These are phyloP conservation scores for Trichoderma erinaceum DNA, from an alignment of 495 filamentous ascomycete species.

Conservation along the genomic window DNA sequence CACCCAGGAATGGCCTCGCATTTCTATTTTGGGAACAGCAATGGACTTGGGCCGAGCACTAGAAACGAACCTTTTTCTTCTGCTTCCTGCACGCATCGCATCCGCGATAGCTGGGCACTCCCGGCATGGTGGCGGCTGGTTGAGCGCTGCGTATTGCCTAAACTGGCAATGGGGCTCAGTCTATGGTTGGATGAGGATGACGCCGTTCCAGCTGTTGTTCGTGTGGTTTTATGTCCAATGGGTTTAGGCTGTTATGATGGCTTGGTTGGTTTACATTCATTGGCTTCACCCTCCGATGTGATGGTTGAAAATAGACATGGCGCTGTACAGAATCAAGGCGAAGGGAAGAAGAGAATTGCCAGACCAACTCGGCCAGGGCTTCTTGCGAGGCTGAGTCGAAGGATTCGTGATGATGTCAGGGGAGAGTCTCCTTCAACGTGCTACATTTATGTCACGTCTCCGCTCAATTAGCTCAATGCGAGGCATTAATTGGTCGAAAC, in stretches of 20 bases:
- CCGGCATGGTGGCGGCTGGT: slow-evolving; percentile 36
- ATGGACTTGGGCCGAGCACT: neutral
- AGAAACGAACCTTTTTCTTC: slow-evolving; percentile 47
- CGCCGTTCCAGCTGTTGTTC: neutral
- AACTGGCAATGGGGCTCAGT: neutral
- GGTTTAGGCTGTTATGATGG: neutral
- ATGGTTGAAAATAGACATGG: too few relatives aligned
- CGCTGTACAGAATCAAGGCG: too few relatives aligned
- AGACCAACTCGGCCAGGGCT: neutral
- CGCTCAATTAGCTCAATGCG: neutral
- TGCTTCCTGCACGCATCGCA: slow-evolving; percentile 47
- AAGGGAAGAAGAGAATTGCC: too few relatives aligned
- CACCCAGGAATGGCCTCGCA: neutral
- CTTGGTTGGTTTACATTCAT: neutral
- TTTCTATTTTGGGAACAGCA: neutral
- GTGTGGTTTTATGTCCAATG: neutral
- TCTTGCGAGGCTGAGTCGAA: neutral
- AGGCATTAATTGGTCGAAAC: neutral
- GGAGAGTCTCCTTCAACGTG: neutral
- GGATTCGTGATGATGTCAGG: slow-evolving; percentile 5
- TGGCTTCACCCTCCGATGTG: neutral
- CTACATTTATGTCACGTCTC: neutral
- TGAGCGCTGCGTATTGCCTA: neutral
- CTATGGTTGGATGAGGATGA: neutral
- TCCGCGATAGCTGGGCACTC: slow-evolving; percentile 42